Conservation (phyloP, 345 rosid species). For the Raphanus raphanistrum region DNA sequence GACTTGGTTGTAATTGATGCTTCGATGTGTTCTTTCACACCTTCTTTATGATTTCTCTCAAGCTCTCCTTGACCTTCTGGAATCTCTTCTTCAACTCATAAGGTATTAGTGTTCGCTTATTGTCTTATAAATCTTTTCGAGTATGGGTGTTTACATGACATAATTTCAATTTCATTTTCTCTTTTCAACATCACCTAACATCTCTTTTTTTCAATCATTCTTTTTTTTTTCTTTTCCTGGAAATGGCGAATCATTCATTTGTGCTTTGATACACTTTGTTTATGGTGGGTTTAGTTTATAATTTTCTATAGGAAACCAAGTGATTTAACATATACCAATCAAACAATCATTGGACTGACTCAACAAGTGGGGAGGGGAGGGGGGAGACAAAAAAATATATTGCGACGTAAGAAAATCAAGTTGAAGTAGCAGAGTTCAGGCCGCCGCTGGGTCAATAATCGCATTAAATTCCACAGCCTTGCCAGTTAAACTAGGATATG, state of each 20-base stretch:
- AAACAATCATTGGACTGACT: background rate
- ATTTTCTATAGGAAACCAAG: background rate
- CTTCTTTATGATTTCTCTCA: background rate
- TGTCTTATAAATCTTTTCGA: background rate
- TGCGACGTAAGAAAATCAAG: background rate
- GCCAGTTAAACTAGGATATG: constrained; percentile 11
- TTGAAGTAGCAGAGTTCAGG: background rate
- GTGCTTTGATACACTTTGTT: background rate
- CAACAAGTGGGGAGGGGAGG: background rate
- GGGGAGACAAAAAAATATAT: background rate
- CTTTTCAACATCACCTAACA: background rate
- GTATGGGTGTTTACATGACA: background rate
- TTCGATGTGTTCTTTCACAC: background rate
- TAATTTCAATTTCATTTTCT: background rate
- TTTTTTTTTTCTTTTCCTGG: background rate
- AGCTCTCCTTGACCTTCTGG: background rate
- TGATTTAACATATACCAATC: background rate
- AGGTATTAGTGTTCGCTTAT: too few relatives aligned
- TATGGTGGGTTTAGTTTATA: background rate
- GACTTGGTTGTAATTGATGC: background rate
- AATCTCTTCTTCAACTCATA: background rate
- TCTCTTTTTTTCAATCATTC: background rate
- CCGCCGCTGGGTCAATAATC: constrained; percentile 2
- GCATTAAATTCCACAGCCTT: constrained; percentile 11
- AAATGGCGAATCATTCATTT: background rate